Evolutionary conservation across 2,329 filamentous ascomycete species (phyloP).

Genomic region (Trichoderma sp.): DNA sequence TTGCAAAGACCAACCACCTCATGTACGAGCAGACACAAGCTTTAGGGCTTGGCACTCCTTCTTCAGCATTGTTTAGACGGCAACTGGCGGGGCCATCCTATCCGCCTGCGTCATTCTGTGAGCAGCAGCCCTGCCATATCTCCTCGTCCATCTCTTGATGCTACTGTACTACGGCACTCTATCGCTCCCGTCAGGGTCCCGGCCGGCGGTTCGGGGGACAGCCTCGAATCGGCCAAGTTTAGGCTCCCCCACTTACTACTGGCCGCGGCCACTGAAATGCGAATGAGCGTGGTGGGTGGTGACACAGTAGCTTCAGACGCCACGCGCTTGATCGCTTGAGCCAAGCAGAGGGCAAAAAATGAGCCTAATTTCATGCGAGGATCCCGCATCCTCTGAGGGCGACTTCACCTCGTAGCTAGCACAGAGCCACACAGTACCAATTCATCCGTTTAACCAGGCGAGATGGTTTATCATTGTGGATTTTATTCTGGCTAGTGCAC

Average conservation of each 20-base stretch:
- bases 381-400: constrained; percentile 2
- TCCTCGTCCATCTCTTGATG: constrained; percentile 1
- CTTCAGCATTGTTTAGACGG: constrained; percentile 29
- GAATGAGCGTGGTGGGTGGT: constrained; percentile 18
- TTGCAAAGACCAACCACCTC: constrained; percentile 30
- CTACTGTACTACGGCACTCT: constrained; percentile 25
- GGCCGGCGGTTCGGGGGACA: constrained; percentile 34
- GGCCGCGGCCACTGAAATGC: constrained; percentile 10
- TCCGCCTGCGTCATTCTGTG: constrained; percentile 9
- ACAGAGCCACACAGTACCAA: constrained; percentile 22
- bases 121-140: neutral
- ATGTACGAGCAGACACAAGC: constrained; percentile 27
- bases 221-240: constrained; percentile 37
- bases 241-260: constrained; percentile 1
- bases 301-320: constrained; percentile 25
- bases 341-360: constrained; percentile 11
- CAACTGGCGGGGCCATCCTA: constrained; percentile 31
- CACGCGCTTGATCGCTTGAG: constrained; percentile 25
- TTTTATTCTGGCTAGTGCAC: neutral
- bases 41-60: constrained; percentile 26
- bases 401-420: constrained; percentile 15
- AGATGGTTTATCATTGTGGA: constrained; percentile 8
- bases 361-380: constrained; percentile 25
- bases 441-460: constrained; percentile 16
- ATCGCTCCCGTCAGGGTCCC: constrained; percentile 27